These are phyloP conservation scores for Theileria annulata DNA, from an alignment of 169 alveolate genomes.

Conservation along the genomic window DNA sequence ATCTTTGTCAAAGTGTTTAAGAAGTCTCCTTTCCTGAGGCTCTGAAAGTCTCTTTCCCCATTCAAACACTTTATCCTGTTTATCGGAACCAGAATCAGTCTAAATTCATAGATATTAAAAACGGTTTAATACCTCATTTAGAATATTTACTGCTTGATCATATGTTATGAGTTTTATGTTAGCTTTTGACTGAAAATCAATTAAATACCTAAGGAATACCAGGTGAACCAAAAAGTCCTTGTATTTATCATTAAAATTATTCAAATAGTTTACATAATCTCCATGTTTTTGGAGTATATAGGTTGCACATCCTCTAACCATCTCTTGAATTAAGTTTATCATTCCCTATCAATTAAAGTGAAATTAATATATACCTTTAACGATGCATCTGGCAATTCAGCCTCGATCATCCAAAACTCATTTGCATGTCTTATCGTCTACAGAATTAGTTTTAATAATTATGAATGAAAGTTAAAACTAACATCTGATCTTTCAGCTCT, in stretches of 20 bases:
- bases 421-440: slow-evolving; percentile 95
- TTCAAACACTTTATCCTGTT: slow-evolving; percentile 27
- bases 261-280: slow-evolving; percentile 47
- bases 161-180: slow-evolving; percentile 56
- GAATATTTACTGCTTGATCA: slow-evolving; percentile 61
- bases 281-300: slow-evolving; percentile 54
- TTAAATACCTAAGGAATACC: slow-evolving; percentile 10
- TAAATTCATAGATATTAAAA: no score
- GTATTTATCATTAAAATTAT: slow-evolving; percentile 36
- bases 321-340: slow-evolving; percentile 53
- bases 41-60: slow-evolving; percentile 77
- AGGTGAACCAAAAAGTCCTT: slow-evolving; percentile 33
- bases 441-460: background rate
- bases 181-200: slow-evolving; percentile 11
- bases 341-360: slow-evolving; percentile 42
- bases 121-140: slow-evolving; percentile 29
- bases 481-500: slow-evolving; percentile 97
- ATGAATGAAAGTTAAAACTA: background rate
- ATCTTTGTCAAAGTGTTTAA: slow-evolving; percentile 81
- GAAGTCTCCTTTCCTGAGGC: slow-evolving; percentile 75
- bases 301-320: slow-evolving; percentile 50
- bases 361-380: slow-evolving; percentile 82
- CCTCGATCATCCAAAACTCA: slow-evolving; percentile 99
- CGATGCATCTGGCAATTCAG: slow-evolving; percentile 80
- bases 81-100: no score